phyloP scores from a whole-genome alignment of 306 rosid species.

The Vachellia pachyceras region DNA sequence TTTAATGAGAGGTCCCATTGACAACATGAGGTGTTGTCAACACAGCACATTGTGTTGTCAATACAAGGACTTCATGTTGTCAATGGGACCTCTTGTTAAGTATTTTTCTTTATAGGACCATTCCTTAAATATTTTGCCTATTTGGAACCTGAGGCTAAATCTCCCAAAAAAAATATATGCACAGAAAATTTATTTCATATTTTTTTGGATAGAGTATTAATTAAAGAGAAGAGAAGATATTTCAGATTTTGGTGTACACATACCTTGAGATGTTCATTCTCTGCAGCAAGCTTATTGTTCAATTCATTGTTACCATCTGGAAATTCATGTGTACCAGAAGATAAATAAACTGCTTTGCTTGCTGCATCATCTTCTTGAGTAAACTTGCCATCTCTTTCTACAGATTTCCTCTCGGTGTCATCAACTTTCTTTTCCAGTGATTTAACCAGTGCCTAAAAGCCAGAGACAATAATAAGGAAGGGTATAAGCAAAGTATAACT shows the following conservation, averaged over 20 bases:
- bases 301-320: conserved; percentile 54
- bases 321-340: conserved; percentile 48
- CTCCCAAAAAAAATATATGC: no score
- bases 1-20: no score
- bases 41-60: no score
- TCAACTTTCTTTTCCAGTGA: conserved; percentile 76
- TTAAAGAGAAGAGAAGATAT: background rate
- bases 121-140: no score
- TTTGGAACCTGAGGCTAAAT: no score
- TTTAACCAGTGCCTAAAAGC: conserved; percentile 66
- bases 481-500: conserved; percentile 21
- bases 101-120: no score
- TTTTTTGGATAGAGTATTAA: background rate
- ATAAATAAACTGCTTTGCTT: conserved; percentile 45
- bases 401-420: conserved; percentile 67
- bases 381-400: conserved; percentile 46
- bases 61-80: no score
- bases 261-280: conserved; percentile 81
- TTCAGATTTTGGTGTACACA: background rate
- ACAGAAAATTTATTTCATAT: background rate
- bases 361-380: conserved; percentile 54
- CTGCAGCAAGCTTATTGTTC: conserved; percentile 61
- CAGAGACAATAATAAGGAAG: conserved; percentile 29
- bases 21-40: no score
- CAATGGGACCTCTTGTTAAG: no score